phyloP scores from a whole-genome alignment of 148 eudicot species.

The Cornus controversa region DNA sequence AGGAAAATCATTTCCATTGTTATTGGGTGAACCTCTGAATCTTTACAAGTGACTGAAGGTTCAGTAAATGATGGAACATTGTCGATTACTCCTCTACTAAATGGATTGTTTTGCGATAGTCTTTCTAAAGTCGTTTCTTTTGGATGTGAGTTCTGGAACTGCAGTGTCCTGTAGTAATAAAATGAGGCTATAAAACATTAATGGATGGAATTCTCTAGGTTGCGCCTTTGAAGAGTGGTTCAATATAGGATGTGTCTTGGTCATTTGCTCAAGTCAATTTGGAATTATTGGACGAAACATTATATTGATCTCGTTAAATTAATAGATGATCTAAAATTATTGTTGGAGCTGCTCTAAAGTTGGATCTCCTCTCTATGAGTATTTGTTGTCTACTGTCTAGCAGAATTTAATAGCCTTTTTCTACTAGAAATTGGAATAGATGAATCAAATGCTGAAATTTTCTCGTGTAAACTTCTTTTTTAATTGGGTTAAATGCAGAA shows the following conservation, averaged over 20 bases:
- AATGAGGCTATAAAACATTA: too few relatives aligned
- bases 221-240: not conserved
- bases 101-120: not conserved
- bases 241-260: not conserved
- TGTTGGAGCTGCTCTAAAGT: too few relatives aligned
- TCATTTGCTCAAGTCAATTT: too few relatives aligned
- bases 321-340: not conserved
- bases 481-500: too few relatives aligned
- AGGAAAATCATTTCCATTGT: slow-evolving; percentile 15
- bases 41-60: slow-evolving; percentile 17
- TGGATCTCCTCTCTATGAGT: too few relatives aligned
- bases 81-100: not conserved
- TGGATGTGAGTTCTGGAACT: not conserved
- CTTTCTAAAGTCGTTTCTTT: not conserved
- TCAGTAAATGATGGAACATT: slow-evolving; percentile 27
- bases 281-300: too few relatives aligned
- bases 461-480: not conserved
- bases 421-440: not conserved
- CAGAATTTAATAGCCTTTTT: not conserved
- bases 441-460: too few relatives aligned
- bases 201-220: too few relatives aligned
- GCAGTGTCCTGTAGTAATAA: not conserved
- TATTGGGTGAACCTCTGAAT: slow-evolving; percentile 26
- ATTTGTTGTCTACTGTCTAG: not conserved
- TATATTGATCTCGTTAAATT: not conserved